Conservation (phyloP, 306 rosid genomes). For the Senna siamea region DNA sequence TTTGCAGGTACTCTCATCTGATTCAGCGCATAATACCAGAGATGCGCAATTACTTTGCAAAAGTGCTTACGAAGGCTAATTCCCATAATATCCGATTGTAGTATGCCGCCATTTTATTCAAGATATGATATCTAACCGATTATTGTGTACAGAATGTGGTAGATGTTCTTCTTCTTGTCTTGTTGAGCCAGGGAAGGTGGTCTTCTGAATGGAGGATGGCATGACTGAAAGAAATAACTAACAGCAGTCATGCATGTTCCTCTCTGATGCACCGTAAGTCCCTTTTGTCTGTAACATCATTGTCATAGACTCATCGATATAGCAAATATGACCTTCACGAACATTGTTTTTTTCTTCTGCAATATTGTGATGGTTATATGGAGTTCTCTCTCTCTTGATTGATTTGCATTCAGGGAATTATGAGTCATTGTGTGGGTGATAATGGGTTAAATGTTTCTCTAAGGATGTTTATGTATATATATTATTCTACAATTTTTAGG, state of each 20-base stretch:
- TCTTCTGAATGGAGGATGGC: conserved; percentile 47
- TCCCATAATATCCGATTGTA: conserved; percentile 51
- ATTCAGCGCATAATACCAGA: conserved; percentile 74
- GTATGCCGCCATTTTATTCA: conserved; percentile 39
- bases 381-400: conserved; percentile 34
- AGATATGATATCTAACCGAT: conserved; percentile 66
- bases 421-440: conserved; percentile 32
- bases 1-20: conserved; percentile 75
- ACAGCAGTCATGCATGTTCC: conserved; percentile 41
- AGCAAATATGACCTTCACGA: conserved; percentile 48
- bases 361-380: conserved; percentile 44
- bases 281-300: conserved; percentile 38
- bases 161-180: conserved; percentile 42
- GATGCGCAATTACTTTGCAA: conserved; percentile 75
- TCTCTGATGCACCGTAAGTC: conserved; percentile 39
- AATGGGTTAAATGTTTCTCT: conserved; percentile 24
- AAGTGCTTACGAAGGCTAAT: conserved; percentile 74
- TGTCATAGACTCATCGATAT: conserved; percentile 43
- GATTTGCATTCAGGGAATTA: conserved; percentile 19
- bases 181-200: conserved; percentile 46
- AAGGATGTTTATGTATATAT: no score
- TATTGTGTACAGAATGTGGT: conserved; percentile 69
- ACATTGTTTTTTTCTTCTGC: conserved; percentile 38
- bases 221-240: conserved; percentile 39
- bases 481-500: no score